phyloP scores from a whole-genome alignment of 805 yeast genomes.

The Blastobotrys mokoenaii region DNA sequence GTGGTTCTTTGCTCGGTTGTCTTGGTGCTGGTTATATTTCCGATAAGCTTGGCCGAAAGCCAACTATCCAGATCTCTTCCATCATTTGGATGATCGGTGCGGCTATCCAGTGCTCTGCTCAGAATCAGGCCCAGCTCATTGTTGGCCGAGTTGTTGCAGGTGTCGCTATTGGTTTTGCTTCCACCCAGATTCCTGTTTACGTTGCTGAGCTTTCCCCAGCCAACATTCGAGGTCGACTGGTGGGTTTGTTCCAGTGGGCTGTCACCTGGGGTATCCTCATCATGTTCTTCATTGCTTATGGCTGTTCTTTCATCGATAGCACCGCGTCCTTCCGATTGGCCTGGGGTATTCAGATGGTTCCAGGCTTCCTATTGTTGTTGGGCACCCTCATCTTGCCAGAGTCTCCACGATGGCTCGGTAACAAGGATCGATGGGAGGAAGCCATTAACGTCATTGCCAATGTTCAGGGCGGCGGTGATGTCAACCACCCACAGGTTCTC shows the following conservation, averaged over 20 bases:
- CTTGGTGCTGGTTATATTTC: constrained; percentile 41
- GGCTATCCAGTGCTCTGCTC: constrained; percentile 41
- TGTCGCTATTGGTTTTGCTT: constrained; percentile 55
- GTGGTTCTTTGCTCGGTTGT: constrained; percentile 69
- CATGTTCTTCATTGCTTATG: constrained; percentile 49
- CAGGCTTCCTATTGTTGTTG: constrained; percentile 41
- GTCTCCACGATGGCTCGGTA: constrained; percentile 38
- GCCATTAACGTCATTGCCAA: constrained; percentile 31
- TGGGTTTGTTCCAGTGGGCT: constrained; percentile 52
- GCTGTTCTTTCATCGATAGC: constrained; percentile 37
- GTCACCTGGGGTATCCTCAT: constrained; percentile 56
- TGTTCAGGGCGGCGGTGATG: constrained; percentile 27
- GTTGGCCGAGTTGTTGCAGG: constrained; percentile 55
- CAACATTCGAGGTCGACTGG: constrained; percentile 50
- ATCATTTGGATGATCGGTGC: constrained; percentile 56
- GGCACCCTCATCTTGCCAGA: constrained; percentile 34
- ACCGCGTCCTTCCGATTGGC: constrained; percentile 53
- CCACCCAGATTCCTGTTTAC: constrained; percentile 56
- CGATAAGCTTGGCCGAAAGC: constrained; percentile 51
- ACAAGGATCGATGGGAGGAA: constrained; percentile 44
- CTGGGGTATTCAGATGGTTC: constrained; percentile 50
- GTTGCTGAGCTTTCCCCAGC: constrained; percentile 58
- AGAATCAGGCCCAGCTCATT: constrained; percentile 36
- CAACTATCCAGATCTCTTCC: constrained; percentile 44
- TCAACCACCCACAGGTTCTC: constrained; percentile 34